A percentile compares a stretch with the other conserved stretches of the same genome.
Evolutionary conservation across 768 basidiomycete species (phyloP).

Genomic region (Mycena olivaceomarginata): DNA sequence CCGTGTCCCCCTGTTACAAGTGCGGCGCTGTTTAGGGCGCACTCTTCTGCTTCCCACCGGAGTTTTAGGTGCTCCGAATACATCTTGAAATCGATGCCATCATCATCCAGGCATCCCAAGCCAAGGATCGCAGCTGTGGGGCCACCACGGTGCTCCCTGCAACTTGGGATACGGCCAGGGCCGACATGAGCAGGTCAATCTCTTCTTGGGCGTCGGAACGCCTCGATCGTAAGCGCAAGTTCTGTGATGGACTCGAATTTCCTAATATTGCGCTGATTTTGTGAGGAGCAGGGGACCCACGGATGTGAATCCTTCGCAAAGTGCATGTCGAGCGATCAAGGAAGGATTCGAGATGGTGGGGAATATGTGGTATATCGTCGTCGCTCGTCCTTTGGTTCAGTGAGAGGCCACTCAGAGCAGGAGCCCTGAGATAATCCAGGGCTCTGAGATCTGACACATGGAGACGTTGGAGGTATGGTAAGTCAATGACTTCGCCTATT

Average conservation of each 20-base stretch:
- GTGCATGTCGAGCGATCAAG: not conserved
- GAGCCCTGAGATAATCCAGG: not conserved
- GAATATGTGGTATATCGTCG: not conserved
- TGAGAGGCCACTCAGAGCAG: conserved; percentile 1
- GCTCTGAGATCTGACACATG: not conserved
- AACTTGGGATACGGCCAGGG: not conserved
- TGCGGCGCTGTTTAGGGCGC: not conserved
- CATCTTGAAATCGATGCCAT: not conserved
- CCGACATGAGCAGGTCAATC: not conserved
- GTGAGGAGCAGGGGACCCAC: not conserved
- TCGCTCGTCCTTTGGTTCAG: not conserved
- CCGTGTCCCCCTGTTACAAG: not conserved
- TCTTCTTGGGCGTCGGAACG: no score
- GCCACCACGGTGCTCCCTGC: not conserved
- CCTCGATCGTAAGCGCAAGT: no score
- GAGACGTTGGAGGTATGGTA: not conserved
- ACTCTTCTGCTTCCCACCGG: not conserved
- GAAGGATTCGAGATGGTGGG: not conserved
- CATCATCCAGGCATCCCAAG: not conserved
- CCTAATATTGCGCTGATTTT: no score
- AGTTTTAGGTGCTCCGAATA: not conserved
- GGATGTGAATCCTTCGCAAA: not conserved
- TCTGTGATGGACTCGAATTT: no score
- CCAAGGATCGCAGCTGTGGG: not conserved
- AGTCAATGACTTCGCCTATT: not conserved